These are phyloP conservation scores for Cylindrotheca fusiformis DNA, from an alignment of 108 stramenopile species.

Conservation along the genomic window DNA sequence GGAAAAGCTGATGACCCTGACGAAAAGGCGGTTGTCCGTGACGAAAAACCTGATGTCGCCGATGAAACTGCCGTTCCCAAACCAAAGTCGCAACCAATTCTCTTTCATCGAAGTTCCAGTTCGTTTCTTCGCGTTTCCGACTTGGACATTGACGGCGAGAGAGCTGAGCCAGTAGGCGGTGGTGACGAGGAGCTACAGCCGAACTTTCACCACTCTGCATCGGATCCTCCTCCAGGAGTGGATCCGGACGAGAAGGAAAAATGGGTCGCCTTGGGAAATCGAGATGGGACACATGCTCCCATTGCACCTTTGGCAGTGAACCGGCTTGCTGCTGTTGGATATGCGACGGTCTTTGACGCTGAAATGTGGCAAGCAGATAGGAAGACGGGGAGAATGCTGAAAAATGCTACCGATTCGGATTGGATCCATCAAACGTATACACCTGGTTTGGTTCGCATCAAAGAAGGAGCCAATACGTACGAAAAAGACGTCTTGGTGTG, in stretches of 20 bases:
- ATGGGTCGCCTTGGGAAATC: slow-evolving; percentile 66
- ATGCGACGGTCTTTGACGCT: slow-evolving; percentile 38
- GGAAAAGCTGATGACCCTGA: too few species aligned
- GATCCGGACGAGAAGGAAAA: slow-evolving; percentile 56
- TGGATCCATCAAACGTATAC: slow-evolving; percentile 26
- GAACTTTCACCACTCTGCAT: slow-evolving; percentile 46
- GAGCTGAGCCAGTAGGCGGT: too few species aligned
- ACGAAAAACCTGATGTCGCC: too few species aligned
- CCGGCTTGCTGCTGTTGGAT: slow-evolving; percentile 47
- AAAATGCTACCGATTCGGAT: slow-evolving; percentile 1
- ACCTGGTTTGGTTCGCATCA: slow-evolving; percentile 1
- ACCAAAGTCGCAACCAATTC: too few species aligned
- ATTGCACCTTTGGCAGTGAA: slow-evolving; percentile 57
- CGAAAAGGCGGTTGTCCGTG: too few species aligned
- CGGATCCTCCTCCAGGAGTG: slow-evolving; percentile 61
- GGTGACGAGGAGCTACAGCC: slow-evolving; percentile 13
- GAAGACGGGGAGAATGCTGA: slow-evolving; percentile 41
- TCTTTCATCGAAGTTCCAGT: slow-evolving; percentile 14
- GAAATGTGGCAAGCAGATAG: slow-evolving; percentile 57
- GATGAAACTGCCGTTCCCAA: too few species aligned
- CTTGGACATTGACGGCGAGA: slow-evolving; percentile 19
- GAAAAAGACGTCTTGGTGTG: slow-evolving; percentile 52
- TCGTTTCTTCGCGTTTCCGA: slow-evolving; percentile 42
- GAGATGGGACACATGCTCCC: slow-evolving; percentile 53
- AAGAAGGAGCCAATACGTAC: background rate